Evolutionary conservation across 306 rosid genomes (phyloP).

Genomic region (Rosa chinensis): DNA sequence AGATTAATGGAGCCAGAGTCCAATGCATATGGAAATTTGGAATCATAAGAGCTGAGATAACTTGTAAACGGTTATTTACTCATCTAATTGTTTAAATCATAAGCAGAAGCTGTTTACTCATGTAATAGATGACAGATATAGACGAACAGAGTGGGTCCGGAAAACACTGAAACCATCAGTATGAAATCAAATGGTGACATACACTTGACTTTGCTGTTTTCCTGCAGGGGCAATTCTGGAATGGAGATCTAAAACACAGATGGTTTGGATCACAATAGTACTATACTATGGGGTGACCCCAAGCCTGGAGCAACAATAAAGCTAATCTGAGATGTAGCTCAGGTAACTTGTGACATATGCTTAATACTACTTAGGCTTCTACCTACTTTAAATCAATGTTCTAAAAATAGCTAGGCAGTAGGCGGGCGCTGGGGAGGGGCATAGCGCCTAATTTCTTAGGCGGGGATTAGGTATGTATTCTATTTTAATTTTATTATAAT

Average conservation of each 20-base stretch:
- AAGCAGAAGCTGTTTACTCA: neutral
- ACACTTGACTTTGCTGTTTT: neutral
- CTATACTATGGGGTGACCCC: neutral
- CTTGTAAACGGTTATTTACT: neutral
- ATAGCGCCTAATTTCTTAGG: too few relatives aligned
- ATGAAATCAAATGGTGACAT: neutral
- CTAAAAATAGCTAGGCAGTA: too few relatives aligned
- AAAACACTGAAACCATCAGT: neutral
- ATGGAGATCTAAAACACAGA: neutral
- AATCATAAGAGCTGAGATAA: neutral
- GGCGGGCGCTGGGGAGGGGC: too few relatives aligned
- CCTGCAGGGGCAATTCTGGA: neutral
- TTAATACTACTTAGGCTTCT: neutral
- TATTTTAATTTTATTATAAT: too few relatives aligned
- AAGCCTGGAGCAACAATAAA: neutral
- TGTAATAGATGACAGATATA: neutral
- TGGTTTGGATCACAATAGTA: neutral
- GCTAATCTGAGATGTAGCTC: neutral
- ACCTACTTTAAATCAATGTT: neutral
- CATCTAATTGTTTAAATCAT: neutral
- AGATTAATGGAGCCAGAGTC: neutral
- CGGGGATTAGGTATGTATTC: too few relatives aligned
- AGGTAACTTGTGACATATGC: neutral
- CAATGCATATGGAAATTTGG: neutral
- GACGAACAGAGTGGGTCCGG: neutral